Conservation (phyloP, 257 asterid species). For the Ilex asprella region DNA sequence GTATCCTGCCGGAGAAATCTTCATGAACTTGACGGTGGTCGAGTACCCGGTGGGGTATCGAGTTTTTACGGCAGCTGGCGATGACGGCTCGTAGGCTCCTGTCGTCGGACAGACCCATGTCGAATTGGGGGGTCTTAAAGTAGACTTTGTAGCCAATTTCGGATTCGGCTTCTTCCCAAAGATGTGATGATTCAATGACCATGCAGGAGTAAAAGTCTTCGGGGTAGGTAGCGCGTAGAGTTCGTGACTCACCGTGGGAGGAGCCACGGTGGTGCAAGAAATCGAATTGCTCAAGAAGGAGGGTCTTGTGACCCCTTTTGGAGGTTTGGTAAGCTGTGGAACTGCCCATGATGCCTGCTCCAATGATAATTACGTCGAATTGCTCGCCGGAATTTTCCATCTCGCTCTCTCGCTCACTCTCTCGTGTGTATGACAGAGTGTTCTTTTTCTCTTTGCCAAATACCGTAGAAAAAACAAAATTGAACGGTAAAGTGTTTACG, state of each 20-base stretch:
- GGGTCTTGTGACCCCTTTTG: constrained; percentile 59
- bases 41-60: constrained; percentile 42
- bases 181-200: constrained; percentile 49
- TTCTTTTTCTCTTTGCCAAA: no score
- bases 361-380: constrained; percentile 72
- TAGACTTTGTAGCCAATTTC: constrained; percentile 76
- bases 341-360: constrained; percentile 96
- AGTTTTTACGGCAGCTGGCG: constrained; percentile 47
- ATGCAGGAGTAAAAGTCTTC: constrained; percentile 65
- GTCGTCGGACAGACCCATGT: constrained; percentile 53
- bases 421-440: no score
- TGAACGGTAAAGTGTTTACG: no score
- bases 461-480: no score
- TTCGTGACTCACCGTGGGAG: constrained; percentile 98
- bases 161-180: constrained; percentile 61
- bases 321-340: constrained; percentile 74
- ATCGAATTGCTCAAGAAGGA: constrained; percentile 89
- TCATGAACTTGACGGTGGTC: constrained; percentile 8
- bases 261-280: constrained; percentile 96
- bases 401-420: background rate
- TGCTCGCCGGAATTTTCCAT: constrained; percentile 31
- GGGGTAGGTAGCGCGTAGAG: constrained; percentile 78
- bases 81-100: constrained; percentile 49
- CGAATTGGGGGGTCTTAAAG: constrained; percentile 64
- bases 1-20: constrained; percentile 40